Conservation (phyloP, 441 rosid genomes). For the Breynia disticha region DNA sequence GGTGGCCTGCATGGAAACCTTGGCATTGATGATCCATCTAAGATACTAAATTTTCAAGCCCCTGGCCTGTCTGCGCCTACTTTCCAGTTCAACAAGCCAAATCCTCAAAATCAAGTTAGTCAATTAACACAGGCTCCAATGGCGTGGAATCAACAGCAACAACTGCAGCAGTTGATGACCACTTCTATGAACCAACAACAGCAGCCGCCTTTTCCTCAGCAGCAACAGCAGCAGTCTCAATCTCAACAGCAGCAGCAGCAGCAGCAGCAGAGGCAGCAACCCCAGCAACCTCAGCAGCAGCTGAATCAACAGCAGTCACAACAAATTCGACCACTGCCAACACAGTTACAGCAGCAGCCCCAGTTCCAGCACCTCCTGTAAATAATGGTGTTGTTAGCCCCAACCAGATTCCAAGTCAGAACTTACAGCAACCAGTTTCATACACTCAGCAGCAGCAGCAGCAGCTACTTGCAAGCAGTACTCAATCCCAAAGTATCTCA, state of each 20-base stretch:
- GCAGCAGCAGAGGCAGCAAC: slow-evolving; percentile 20
- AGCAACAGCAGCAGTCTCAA: slow-evolving; percentile 37
- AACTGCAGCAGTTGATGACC: slow-evolving; percentile 58
- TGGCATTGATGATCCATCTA: slow-evolving; percentile 65
- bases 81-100: slow-evolving; percentile 64
- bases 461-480: slow-evolving; percentile 37
- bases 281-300: slow-evolving; percentile 22
- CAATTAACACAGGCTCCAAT: slow-evolving; percentile 59
- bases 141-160: slow-evolving; percentile 78
- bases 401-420: slow-evolving; percentile 37
- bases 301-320: slow-evolving; percentile 22
- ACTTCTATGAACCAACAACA: slow-evolving; percentile 36
- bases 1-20: slow-evolving; percentile 43
- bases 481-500: slow-evolving; percentile 37
- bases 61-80: slow-evolving; percentile 44
- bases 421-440: slow-evolving; percentile 37
- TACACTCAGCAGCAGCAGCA: slow-evolving; percentile 70
- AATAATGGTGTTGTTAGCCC: slow-evolving; percentile 29
- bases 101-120: slow-evolving; percentile 39
- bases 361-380: slow-evolving; percentile 36
- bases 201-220: slow-evolving; percentile 14
- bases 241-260: too few relatives aligned
- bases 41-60: slow-evolving; percentile 76
- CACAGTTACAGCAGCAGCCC: slow-evolving; percentile 22
- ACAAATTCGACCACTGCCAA: slow-evolving; percentile 11